A percentile compares a stretch with the other conserved stretches of the same genome.
Conservation (phyloP, 805 yeast genomes). For the Danielozyma ontarioensis region DNA sequence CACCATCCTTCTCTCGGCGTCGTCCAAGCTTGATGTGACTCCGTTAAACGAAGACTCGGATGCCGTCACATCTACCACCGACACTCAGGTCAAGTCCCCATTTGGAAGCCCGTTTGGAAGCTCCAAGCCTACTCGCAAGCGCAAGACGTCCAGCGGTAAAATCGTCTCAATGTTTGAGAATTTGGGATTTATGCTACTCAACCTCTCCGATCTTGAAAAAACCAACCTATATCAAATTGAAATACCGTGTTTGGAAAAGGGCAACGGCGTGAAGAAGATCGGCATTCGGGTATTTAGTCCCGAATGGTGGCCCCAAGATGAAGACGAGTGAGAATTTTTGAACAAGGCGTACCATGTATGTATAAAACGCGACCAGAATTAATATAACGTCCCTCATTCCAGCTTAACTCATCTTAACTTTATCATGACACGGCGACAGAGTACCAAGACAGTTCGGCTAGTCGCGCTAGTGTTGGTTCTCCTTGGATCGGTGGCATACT, state of each 20-base stretch:
- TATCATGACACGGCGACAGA: constrained; percentile 5
- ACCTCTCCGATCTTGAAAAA: constrained; percentile 41
- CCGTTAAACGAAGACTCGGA: constrained; percentile 15
- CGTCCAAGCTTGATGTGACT: constrained; percentile 11
- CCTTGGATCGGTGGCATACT: constrained; percentile 1
- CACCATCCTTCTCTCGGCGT: constrained; percentile 6
- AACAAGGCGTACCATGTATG: neutral
- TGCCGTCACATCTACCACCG: constrained; percentile 2
- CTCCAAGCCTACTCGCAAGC: constrained; percentile 21
- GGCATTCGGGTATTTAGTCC: constrained; percentile 55
- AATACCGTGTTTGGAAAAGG: constrained; percentile 14
- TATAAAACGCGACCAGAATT: no score
- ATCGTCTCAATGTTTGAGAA: constrained; percentile 53
- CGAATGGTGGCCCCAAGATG: constrained; percentile 67
- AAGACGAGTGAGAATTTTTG: no score
- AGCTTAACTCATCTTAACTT: neutral
- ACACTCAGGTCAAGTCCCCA: constrained; percentile 10
- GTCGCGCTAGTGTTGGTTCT: constrained; percentile 1
- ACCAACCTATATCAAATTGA: constrained; percentile 28
- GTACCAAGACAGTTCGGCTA: constrained; percentile 3
- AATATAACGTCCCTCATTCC: neutral
- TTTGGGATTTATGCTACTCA: constrained; percentile 62
- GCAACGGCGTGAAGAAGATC: constrained; percentile 22
- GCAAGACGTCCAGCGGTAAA: constrained; percentile 51
- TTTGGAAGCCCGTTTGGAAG: constrained; percentile 35